phyloP scores from a whole-genome alignment of 495 filamentous ascomycete species.

The Hyaloscypha finlandica region DNA sequence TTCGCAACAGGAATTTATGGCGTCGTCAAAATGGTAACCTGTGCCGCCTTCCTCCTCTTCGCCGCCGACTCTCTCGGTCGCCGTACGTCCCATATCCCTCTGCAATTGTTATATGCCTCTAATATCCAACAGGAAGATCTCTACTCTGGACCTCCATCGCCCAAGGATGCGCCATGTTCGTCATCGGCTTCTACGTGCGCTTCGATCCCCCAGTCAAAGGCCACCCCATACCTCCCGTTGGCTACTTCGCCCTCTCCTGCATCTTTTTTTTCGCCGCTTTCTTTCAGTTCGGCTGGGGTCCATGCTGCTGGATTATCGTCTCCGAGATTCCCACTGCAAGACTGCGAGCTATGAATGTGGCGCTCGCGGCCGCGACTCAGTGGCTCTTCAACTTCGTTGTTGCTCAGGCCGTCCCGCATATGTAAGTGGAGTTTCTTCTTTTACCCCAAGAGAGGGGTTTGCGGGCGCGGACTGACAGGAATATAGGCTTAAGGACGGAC shows the following conservation, averaged over 20 bases:
- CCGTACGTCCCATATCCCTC: slow-evolving; percentile 13
- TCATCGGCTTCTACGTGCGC: slow-evolving; percentile 78
- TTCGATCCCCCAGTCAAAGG: slow-evolving; percentile 62
- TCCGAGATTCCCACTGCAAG: slow-evolving; percentile 74
- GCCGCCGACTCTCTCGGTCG: slow-evolving; percentile 34
- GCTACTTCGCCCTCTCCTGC: slow-evolving; percentile 68
- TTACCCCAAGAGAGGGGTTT: neutral
- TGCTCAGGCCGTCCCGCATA: slow-evolving; percentile 60
- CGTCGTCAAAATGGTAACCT: slow-evolving; percentile 60
- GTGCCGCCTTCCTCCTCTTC: slow-evolving; percentile 70
- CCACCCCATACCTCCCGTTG: slow-evolving; percentile 52
- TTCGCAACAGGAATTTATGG: slow-evolving; percentile 68
- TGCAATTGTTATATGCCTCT: neutral
- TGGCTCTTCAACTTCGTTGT: slow-evolving; percentile 76
- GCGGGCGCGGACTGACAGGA: neutral
- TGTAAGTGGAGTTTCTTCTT: slow-evolving; percentile 35
- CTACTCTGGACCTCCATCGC: slow-evolving; percentile 75
- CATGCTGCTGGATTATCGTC: slow-evolving; percentile 77
- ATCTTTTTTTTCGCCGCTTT: slow-evolving; percentile 75
- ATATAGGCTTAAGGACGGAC: slow-evolving; percentile 38
- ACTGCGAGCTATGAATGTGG: slow-evolving; percentile 69
- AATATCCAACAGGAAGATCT: slow-evolving; percentile 15
- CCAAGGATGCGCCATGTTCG: slow-evolving; percentile 72
- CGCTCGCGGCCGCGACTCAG: slow-evolving; percentile 67
- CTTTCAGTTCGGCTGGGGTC: slow-evolving; percentile 81